phyloP scores from a whole-genome alignment of 2,329 filamentous ascomycete species.

The Pseudogymnoascus verrucosus region DNA sequence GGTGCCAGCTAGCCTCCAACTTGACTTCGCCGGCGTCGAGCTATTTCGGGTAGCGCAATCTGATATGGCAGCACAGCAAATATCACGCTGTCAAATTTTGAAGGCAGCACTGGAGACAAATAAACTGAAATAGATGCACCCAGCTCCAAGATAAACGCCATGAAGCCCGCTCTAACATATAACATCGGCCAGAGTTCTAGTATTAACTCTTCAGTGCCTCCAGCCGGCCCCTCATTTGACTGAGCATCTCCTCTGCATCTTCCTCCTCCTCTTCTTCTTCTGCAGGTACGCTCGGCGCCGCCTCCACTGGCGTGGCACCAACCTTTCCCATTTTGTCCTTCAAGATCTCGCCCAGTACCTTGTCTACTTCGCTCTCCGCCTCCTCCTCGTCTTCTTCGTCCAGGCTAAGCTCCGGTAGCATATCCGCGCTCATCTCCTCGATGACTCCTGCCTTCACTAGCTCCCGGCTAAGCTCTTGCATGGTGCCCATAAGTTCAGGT shows the following conservation, averaged over 20 bases:
- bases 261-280: conserved; percentile 67
- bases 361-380: conserved; percentile 78
- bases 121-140: neutral
- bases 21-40: neutral
- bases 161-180: conserved; percentile 5
- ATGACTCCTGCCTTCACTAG: conserved; percentile 93
- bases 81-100: neutral
- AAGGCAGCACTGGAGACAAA: neutral
- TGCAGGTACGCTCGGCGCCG: conserved; percentile 38
- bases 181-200: neutral
- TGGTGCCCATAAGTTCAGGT: conserved; percentile 80
- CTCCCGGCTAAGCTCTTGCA: conserved; percentile 80
- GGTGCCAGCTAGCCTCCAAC: neutral
- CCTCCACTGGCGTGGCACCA: conserved; percentile 48
- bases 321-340: conserved; percentile 70
- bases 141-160: neutral
- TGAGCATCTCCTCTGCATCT: conserved; percentile 81
- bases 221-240: conserved; percentile 85
- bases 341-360: conserved; percentile 83
- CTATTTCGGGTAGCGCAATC: neutral
- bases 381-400: conserved; percentile 70
- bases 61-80: neutral
- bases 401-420: conserved; percentile 65
- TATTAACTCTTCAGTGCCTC: conserved; percentile 81
- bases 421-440: conserved; percentile 92